Percentiles rank a stretch among this genome's conserved stretches.
phyloP scores from a whole-genome alignment of 306 rosid species.

The Spatholobus suberectus region DNA sequence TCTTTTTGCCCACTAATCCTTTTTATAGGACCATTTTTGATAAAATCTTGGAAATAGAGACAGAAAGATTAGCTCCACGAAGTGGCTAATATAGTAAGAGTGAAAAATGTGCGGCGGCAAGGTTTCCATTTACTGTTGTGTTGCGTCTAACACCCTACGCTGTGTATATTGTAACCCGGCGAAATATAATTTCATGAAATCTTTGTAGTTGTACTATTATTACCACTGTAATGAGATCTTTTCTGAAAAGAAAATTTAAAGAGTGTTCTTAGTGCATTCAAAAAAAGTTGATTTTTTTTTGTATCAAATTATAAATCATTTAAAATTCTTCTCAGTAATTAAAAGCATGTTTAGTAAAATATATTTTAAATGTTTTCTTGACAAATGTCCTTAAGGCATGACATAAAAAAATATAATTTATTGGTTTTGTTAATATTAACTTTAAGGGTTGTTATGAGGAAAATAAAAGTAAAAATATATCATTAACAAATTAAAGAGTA shows the following conservation, averaged over 20 bases:
- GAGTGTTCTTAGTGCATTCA: neutral
- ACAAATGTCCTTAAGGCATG: neutral
- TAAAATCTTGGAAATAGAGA: conserved; percentile 18
- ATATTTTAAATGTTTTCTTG: neutral
- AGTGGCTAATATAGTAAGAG: conserved; percentile 24
- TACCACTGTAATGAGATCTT: neutral
- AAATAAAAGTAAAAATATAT: neutral
- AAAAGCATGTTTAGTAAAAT: neutral
- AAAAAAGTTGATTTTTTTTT: too few species aligned
- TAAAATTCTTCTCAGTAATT: neutral
- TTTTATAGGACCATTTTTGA: conserved; percentile 30
- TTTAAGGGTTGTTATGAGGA: neutral
- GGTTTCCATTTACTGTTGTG: neutral
- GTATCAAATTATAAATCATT: too few species aligned
- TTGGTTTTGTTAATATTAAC: neutral
- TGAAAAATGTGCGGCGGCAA: conserved; percentile 35
- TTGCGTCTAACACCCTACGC: conserved; percentile 30
- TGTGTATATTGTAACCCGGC: conserved; percentile 42
- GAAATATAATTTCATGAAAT: neutral
- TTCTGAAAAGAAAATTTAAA: neutral
- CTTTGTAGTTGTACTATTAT: neutral
- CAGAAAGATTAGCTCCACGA: conserved; percentile 39
- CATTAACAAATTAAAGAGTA: neutral
- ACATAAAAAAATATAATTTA: neutral
- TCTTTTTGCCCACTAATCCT: conserved; percentile 29